A percentile compares a stretch with the other conserved stretches of the same genome.
These are phyloP conservation scores for Paspalum notatum DNA, from an alignment of 176 grass and related monocot genomes.

Conservation along the genomic window DNA sequence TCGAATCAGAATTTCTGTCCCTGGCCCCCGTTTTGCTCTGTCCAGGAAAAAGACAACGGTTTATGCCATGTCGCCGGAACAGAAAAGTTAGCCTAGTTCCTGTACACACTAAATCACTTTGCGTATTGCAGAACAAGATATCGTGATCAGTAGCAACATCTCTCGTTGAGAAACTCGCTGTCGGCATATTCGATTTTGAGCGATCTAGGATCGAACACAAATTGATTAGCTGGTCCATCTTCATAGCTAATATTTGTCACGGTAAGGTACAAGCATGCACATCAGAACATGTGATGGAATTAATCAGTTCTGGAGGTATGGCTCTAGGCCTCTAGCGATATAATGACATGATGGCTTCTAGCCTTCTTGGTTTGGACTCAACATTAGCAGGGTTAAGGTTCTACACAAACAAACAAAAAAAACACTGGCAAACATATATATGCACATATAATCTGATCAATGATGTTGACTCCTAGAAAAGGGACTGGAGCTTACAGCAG, in stretches of 20 bases:
- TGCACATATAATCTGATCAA: background rate
- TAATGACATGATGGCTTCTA: too few relatives aligned
- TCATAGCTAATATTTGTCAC: background rate
- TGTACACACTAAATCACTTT: constrained; percentile 22
- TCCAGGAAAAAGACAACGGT: background rate
- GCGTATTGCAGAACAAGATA: background rate
- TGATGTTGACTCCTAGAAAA: background rate
- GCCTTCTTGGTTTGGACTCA: background rate
- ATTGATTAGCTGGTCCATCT: background rate
- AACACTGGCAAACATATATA: background rate
- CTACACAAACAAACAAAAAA: background rate
- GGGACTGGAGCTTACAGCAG: background rate
- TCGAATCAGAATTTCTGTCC: constrained; percentile 28
- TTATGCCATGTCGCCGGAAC: constrained; percentile 21
- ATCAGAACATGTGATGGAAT: background rate
- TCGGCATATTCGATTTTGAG: background rate
- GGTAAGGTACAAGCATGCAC: background rate
- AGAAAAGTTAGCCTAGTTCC: constrained; percentile 24
- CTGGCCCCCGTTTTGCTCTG: constrained; percentile 20
- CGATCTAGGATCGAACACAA: background rate
- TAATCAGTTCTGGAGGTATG: background rate
- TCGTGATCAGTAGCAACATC: background rate
- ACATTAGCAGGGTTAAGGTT: background rate
- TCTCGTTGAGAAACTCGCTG: background rate
- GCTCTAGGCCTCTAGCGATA: background rate